Evolutionary conservation across 2,329 filamentous ascomycete species (phyloP).

Genomic region (Lachnellula suecica): DNA sequence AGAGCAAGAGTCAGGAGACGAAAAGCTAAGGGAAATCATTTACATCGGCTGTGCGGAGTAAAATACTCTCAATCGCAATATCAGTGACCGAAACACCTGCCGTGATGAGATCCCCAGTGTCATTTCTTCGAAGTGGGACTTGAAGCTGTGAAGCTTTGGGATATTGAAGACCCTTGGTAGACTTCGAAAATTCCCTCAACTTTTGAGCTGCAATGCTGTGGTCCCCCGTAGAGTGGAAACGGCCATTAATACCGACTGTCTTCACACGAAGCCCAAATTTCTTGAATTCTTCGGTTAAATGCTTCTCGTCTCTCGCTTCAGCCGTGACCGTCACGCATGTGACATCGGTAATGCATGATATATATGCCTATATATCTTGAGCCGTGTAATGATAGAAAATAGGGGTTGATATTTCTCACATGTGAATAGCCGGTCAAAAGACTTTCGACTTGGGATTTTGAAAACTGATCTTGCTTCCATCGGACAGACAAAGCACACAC

Average conservation of each 20-base stretch:
- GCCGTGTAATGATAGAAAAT: background rate
- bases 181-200: background rate
- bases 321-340: conserved; percentile 9
- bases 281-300: background rate
- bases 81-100: background rate
- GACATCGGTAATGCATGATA: conserved; percentile 8
- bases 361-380: conserved; percentile 10
- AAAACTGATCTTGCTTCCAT: conserved; percentile 8
- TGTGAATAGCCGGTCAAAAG: conserved; percentile 3
- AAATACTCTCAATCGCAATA: conserved; percentile 6
- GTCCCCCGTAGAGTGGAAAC: conserved; percentile 2
- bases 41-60: conserved; percentile 3
- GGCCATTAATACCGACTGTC: background rate
- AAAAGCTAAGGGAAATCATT: no score
- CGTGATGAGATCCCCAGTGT: background rate
- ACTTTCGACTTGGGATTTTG: background rate
- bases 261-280: background rate
- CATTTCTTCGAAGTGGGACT: conserved; percentile 2
- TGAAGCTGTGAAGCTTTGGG: background rate
- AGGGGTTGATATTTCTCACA: conserved; percentile 2
- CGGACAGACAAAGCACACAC: conserved; percentile 10
- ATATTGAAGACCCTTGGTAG: conserved; percentile 1
- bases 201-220: background rate
- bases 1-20: no score
- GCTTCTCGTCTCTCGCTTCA: background rate